Evolutionary conservation across 768 basidiomycete genomes (phyloP), one percentile per base, ranked within the genome.

Genomic region (Suillus hirtellus): DNA sequence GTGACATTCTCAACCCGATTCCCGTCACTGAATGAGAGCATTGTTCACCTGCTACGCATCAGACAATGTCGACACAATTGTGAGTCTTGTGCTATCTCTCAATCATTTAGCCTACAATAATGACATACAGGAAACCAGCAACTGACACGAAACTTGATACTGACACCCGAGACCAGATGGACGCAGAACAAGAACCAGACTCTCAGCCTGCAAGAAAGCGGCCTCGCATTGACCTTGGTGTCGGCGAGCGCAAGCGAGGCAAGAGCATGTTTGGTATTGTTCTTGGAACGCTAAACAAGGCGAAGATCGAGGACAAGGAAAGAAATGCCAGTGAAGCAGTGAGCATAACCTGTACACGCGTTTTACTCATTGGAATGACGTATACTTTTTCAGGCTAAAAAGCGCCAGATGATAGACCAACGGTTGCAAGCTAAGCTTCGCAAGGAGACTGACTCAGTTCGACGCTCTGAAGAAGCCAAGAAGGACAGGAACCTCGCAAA

Each of bases 261-360:
- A 92, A 90, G 85, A 86, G 84, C 78, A 91, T 93, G 89, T 91
- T 94, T 79, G 92, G 91, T 65, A 80, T 93, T 67, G 80, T 93
- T 67, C 76, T 94, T 63, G 90, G 90, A 60, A 94, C 92, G 67
- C 84, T 94, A 65, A 91, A 89, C 79, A 91, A 90, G 81, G 92
- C 92, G 67, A 93, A 92, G 80, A 88, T 84, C 67, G 92, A 94
- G 80, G 92, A 92, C 75, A 89, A 90, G 73, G 87, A 90, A 80
- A 81, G 91, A 64, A 91, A 83, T 72, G 87, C 88, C n/a, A 92
- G 90, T 75, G 92, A 94, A 69, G 90, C 92, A 70, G 92, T 93
- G 64, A 74, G 77, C 75, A 44, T 44, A 37, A 49, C 54, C n/a
- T 24, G 19, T 46, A 59, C 62, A 59, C 43, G 63, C 47, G 15